phyloP scores from a whole-genome alignment of 2,329 filamentous ascomycete species.

The Nothophaeocryptopus gaeumannii region DNA sequence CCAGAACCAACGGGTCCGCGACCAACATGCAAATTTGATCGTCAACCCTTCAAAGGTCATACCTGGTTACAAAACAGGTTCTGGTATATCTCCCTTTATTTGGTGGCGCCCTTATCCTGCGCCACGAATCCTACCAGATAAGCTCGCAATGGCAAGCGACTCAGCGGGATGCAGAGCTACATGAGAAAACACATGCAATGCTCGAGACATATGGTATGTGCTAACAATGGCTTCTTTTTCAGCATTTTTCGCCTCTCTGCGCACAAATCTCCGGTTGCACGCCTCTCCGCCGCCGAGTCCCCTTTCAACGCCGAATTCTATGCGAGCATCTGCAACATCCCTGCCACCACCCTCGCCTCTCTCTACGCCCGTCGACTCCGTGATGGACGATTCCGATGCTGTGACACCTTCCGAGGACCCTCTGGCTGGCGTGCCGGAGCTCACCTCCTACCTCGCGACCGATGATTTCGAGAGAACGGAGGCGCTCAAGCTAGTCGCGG shows the following conservation, averaged over 20 bases:
- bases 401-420: slow-evolving; percentile 30
- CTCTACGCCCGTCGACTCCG: slow-evolving; percentile 34
- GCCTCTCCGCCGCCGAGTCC: slow-evolving; percentile 59
- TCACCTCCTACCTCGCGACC: slow-evolving; percentile 57
- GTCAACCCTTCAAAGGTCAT: slow-evolving; percentile 27
- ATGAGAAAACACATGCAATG: neutral
- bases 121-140: neutral
- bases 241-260: slow-evolving; percentile 82
- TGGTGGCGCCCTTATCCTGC: neutral
- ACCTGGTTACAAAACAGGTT: slow-evolving; percentile 37
- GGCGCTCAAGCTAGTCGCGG: slow-evolving; percentile 71
- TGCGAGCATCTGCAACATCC: slow-evolving; percentile 45
- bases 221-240: slow-evolving; percentile 19
- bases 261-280: slow-evolving; percentile 71
- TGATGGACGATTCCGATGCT: slow-evolving; percentile 16
- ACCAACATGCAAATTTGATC: slow-evolving; percentile 25
- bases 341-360: slow-evolving; percentile 51
- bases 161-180: neutral
- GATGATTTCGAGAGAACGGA: slow-evolving; percentile 60
- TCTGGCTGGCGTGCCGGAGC: slow-evolving; percentile 59
- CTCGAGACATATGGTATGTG: neutral
- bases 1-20: slow-evolving; percentile 29
- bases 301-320: slow-evolving; percentile 62
- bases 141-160: slow-evolving; percentile 8
- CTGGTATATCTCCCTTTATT: slow-evolving; percentile 30